Percentiles rank a stretch among this genome's conserved stretches.
These are phyloP conservation scores for Taiwanofungus camphoratus DNA, from an alignment of 1,284 basidiomycete genomes.

Conservation along the genomic window DNA sequence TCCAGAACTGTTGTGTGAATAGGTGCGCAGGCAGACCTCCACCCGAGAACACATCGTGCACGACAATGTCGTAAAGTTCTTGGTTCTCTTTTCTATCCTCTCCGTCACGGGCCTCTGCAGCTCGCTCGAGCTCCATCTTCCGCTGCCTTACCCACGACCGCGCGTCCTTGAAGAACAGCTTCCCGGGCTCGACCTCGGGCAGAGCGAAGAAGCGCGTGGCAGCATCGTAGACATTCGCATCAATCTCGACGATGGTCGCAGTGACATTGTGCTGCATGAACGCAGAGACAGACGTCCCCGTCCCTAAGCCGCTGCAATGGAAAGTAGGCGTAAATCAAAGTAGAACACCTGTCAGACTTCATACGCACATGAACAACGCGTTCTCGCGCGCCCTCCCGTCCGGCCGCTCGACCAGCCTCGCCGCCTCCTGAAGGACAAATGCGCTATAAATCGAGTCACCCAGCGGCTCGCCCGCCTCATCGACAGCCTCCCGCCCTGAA, in stretches of 20 bases:
- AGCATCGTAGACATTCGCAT: slow-evolving; percentile 82
- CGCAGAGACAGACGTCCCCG: slow-evolving; percentile 73
- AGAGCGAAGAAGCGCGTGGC: slow-evolving; percentile 76
- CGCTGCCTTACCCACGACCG: slow-evolving; percentile 52
- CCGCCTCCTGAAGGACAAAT: slow-evolving; percentile 83
- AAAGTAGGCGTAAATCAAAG: slow-evolving; percentile 2
- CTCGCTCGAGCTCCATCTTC: slow-evolving; percentile 26
- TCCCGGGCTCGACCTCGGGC: slow-evolving; percentile 47
- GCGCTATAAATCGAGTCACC: slow-evolving; percentile 80
- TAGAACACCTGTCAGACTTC: slow-evolving; percentile 1
- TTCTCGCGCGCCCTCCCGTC: slow-evolving; percentile 32
- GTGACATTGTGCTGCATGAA: slow-evolving; percentile 63
- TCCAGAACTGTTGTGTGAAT: slow-evolving; percentile 81
- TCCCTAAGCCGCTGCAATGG: slow-evolving; percentile 70
- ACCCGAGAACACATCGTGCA: slow-evolving; percentile 92
- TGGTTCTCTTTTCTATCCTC: background rate
- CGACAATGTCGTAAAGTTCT: slow-evolving; percentile 63
- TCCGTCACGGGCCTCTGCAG: slow-evolving; percentile 11
- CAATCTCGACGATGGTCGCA: slow-evolving; percentile 80
- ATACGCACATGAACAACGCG: slow-evolving; percentile 67
- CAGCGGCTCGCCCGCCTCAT: slow-evolving; percentile 47
- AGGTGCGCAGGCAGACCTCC: slow-evolving; percentile 80
- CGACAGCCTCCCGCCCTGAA: slow-evolving; percentile 32
- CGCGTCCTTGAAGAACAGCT: slow-evolving; percentile 73
- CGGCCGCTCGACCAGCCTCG: slow-evolving; percentile 55